Conservation (phyloP, 768 basidiomycete genomes). For the Lactarius quietus region DNA sequence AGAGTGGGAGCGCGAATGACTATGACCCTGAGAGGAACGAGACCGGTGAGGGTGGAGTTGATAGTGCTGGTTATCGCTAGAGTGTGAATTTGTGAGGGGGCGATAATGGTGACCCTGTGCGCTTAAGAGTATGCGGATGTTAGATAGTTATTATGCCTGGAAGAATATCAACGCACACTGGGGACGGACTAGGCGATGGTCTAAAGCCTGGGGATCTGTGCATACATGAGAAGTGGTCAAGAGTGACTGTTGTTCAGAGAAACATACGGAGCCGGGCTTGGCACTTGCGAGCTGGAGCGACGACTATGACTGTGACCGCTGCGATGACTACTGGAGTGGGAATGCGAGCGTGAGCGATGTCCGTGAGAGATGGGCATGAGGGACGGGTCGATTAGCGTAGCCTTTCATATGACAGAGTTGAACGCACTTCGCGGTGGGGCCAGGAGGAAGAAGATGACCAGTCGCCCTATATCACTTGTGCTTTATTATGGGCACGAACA, state of each 20-base stretch:
- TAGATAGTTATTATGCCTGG: background rate
- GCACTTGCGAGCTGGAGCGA: slow-evolving; percentile 1
- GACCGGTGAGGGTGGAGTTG: background rate
- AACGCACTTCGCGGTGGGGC: slow-evolving; percentile 13
- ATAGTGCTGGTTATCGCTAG: slow-evolving; percentile 1
- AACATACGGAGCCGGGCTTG: slow-evolving; percentile 16
- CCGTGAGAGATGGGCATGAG: background rate
- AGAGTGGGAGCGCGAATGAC: slow-evolving; percentile 12
- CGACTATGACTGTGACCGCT: background rate
- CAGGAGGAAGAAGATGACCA: slow-evolving; percentile 5
- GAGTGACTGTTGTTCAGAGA: background rate
- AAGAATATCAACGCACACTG: slow-evolving; percentile 1
- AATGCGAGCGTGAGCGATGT: slow-evolving; percentile 3
- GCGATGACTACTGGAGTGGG: background rate
- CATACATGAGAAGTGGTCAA: background rate
- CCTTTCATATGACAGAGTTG: background rate
- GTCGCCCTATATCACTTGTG: background rate
- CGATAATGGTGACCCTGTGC: slow-evolving; percentile 29
- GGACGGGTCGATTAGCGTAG: background rate
- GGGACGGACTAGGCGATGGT: background rate
- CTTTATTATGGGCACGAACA: background rate
- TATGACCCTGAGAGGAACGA: slow-evolving; percentile 3
- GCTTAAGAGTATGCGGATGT: slow-evolving; percentile 6
- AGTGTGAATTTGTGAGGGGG: slow-evolving; percentile 21
- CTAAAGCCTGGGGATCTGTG: background rate